These are phyloP conservation scores for Corymbia calophylla DNA, from an alignment of 441 rosid species.

Conservation along the genomic window DNA sequence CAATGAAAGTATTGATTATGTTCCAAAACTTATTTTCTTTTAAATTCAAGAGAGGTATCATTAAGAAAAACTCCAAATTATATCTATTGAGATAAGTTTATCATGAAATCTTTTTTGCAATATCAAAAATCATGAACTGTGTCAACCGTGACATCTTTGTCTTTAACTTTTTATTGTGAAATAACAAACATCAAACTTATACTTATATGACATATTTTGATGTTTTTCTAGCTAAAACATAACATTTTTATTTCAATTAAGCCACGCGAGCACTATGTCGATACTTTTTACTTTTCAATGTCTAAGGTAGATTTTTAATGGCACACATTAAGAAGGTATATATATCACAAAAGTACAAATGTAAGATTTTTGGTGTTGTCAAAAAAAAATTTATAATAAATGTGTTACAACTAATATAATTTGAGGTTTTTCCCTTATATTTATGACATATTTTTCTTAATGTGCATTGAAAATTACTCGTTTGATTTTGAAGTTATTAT, in stretches of 20 bases:
- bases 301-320: too few species aligned
- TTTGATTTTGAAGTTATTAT: not conserved
- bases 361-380: accelerated
- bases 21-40: not conserved
- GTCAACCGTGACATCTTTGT: not conserved
- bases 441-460: not conserved
- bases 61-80: accelerated
- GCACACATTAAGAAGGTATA: not conserved
- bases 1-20: not conserved
- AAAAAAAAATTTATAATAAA: not conserved
- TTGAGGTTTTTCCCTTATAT: not conserved
- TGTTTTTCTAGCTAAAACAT: too few species aligned
- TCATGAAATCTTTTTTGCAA: accelerated
- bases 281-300: too few species aligned
- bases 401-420: accelerated
- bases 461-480: not conserved
- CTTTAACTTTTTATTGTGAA: accelerated
- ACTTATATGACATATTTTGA: not conserved
- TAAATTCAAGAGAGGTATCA: not conserved
- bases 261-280: accelerated
- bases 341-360: not conserved
- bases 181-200: not conserved
- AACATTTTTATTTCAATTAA: too few species aligned
- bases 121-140: not conserved
- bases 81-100: accelerated